A percentile compares a stretch with the other conserved stretches of the same genome.
phyloP scores from a whole-genome alignment of 2,329 filamentous ascomycete genomes.

The Xylaria hypoxylon region DNA sequence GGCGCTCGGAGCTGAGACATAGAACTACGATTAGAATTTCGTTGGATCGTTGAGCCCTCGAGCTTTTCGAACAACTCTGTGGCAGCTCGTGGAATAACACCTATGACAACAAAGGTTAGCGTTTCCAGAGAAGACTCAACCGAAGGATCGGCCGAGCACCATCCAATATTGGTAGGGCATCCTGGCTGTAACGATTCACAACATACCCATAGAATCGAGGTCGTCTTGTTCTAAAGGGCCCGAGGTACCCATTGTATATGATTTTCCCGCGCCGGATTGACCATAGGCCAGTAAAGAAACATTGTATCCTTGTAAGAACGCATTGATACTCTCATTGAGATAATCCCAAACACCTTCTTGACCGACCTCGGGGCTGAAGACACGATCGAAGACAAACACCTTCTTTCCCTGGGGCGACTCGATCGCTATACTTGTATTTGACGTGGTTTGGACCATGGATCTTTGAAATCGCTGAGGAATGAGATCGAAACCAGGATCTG shows the following conservation, averaged over 20 bases:
- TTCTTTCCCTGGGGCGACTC: conserved; percentile 94
- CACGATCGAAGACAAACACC: conserved; percentile 95
- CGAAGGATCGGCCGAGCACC: background rate
- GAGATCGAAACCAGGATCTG: conserved; percentile 92
- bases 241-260: conserved; percentile 98
- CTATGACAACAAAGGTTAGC: conserved; percentile 59
- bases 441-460: conserved; percentile 90
- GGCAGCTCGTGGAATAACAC: conserved; percentile 94
- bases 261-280: conserved; percentile 97
- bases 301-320: conserved; percentile 97
- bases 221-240: conserved; percentile 82
- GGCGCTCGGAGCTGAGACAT: conserved; percentile 85
- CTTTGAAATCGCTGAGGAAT: conserved; percentile 96
- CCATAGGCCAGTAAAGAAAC: conserved; percentile 97
- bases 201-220: conserved; percentile 80
- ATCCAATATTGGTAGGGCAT: background rate
- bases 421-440: conserved; percentile 85
- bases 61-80: conserved; percentile 89
- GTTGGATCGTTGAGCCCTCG: conserved; percentile 60
- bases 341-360: conserved; percentile 97
- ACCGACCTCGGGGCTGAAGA: conserved; percentile 84
- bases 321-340: conserved; percentile 85
- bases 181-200: background rate
- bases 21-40: conserved; percentile 68
- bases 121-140: background rate